Conservation (phyloP, 1,139 yeast species). For the Dujonia santamariae region DNA sequence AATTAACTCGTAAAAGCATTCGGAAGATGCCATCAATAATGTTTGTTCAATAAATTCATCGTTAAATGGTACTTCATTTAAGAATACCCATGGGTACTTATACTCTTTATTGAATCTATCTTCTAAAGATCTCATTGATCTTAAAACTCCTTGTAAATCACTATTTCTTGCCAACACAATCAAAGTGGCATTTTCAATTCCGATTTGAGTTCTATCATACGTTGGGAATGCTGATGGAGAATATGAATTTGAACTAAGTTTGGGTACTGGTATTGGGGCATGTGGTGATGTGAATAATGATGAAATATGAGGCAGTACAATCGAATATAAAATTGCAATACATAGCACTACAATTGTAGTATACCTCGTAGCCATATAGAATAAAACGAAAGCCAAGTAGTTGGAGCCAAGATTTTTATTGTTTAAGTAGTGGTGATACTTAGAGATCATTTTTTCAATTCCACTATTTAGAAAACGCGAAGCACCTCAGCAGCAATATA, state of each 20-base stretch:
- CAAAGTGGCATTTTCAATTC: constrained; percentile 49
- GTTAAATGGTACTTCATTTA: constrained; percentile 42
- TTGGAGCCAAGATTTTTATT: no score
- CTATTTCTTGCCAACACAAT: constrained; percentile 45
- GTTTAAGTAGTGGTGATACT: no score
- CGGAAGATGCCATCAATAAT: constrained; percentile 80
- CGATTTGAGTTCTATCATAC: constrained; percentile 34
- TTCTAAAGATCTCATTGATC: constrained; percentile 43
- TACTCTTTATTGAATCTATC: constrained; percentile 46
- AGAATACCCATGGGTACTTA: constrained; percentile 46
- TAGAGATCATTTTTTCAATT: no score
- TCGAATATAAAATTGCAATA: no score
- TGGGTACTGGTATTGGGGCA: no score
- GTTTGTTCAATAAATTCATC: constrained; percentile 52
- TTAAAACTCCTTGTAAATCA: constrained; percentile 40
- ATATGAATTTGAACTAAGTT: constrained; percentile 45
- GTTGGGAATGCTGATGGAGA: constrained; percentile 24
- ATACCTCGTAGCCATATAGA: no score
- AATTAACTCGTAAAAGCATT: constrained; percentile 38
- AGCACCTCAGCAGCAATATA: no score
- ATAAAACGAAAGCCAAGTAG: no score
- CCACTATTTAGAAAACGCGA: no score
- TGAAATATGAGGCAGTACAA: no score
- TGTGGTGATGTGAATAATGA: no score
- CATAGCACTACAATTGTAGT: no score